Evolutionary conservation across 768 basidiomycete genomes (phyloP), one percentile per base, ranked within the genome.

Genomic region (Boletus rubropictus): DNA sequence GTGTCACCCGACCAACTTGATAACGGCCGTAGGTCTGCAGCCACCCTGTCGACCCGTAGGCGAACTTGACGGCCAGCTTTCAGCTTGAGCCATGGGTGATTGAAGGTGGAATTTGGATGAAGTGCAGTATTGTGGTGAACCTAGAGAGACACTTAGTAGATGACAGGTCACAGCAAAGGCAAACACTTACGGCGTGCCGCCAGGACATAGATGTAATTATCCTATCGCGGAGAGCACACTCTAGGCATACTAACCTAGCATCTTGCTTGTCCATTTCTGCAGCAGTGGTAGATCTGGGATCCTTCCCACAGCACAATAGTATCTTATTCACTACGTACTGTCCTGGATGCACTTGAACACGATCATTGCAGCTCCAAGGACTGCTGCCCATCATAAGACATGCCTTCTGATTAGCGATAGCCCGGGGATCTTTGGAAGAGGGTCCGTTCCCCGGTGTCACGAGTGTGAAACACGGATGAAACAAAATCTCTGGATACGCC

Each of bases 251-350:
- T 33, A 64, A 20, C 35, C 50, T 54, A 11, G 47, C 40, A 33
- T 53, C 52, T 25, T 56, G 42, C 22, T 17, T 29, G 43, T 68
- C 61, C 61, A 65, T 61, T 41, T 66, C 64, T 35, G 52, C 28
- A 25, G 55, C 48, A 43, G 57, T 57, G 31, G 52, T 51, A 20
- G 50, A 55, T 33, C 29, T 33, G 29, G 61, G 64, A 31, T 67
- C 61, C 38, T 49, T 58, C 24, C 56, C 53, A 31, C 58, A 63
- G 21, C 45, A 50, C 18, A 27, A 32, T 7, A 64, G 3, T 25
- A 61, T 32, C n/a, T 52, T 48, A 15, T 53, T 38, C 27, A 58
- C 50, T 11, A 44, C 35, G 18, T 44, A 25, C 15, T 46, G 55
- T 39, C 42, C 55, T 17, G 58, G 55, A 39, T 63, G 61, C 15